Evolutionary conservation across 192 early-diverging fungal genomes (phyloP).

Genomic region (Mortierella antarctica): DNA sequence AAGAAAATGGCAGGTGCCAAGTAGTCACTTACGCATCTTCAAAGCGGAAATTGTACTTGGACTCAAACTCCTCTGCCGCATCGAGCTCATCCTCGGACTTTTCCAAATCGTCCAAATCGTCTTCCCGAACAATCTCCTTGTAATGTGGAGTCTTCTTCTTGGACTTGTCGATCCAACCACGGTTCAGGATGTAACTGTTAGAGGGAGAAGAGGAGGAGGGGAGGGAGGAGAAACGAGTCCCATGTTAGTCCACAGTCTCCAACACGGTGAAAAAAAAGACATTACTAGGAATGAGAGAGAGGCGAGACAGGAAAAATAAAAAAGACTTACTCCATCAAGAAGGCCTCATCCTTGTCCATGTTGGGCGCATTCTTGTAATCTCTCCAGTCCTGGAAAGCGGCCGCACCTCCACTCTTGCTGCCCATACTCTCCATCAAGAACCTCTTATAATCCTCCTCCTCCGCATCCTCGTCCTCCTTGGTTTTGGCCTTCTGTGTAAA

Average conservation of each 20-base stretch:
- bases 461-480: conserved; percentile 78
- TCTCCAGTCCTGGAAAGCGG: conserved; percentile 71
- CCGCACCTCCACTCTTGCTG: conserved; percentile 58
- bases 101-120: conserved; percentile 68
- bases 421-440: conserved; percentile 88
- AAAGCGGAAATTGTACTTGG: conserved; percentile 92
- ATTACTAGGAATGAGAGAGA: no score
- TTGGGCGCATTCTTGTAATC: conserved; percentile 63
- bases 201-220: neutral
- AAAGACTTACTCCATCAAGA: conserved; percentile 86
- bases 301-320: neutral
- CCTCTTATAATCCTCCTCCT: conserved; percentile 90
- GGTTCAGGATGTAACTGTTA: conserved; percentile 85
- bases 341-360: conserved; percentile 65
- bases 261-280: no score
- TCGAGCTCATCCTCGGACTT: conserved; percentile 85
- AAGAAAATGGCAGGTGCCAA: neutral
- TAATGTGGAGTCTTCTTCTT: conserved; percentile 70
- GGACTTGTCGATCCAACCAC: conserved; percentile 92
- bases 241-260: neutral
- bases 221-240: conserved; percentile 10
- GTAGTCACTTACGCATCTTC: conserved; percentile 78
- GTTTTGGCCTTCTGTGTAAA: conserved; percentile 80
- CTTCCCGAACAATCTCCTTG: conserved; percentile 74
- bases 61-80: conserved; percentile 88